Percentiles rank a stretch among this genome's conserved stretches.
phyloP scores from a whole-genome alignment of 257 asterid species.

The Primulina huaijiensis region DNA sequence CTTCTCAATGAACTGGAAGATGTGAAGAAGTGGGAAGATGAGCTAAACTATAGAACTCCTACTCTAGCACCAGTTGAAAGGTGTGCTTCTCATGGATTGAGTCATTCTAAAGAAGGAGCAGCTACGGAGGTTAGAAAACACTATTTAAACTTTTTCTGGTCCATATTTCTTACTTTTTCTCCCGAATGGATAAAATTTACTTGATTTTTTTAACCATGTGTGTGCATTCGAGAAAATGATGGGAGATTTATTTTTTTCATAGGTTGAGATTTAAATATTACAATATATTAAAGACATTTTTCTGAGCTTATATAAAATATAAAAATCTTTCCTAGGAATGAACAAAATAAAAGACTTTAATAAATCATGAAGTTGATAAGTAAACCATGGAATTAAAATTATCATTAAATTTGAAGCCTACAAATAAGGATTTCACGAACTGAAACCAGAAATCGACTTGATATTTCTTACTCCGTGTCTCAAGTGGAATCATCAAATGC shows the following conservation, averaged over 20 bases:
- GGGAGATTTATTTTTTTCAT: too few relatives aligned
- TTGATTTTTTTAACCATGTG: too few relatives aligned
- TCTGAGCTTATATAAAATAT: too few relatives aligned
- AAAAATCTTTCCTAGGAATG: too few relatives aligned
- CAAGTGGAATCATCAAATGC: not conserved
- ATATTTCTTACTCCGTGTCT: not conserved
- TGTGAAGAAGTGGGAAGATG: conserved; percentile 31
- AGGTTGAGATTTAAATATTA: too few relatives aligned
- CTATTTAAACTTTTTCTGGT: conserved; percentile 3
- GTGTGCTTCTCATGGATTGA: conserved; percentile 37
- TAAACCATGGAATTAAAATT: too few relatives aligned
- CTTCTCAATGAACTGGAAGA: conserved; percentile 38
- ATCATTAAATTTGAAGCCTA: not conserved
- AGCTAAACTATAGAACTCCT: conserved; percentile 30
- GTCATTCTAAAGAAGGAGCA: conserved; percentile 39
- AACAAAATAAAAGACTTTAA: too few relatives aligned
- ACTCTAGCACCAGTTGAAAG: conserved; percentile 33
- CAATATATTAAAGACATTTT: too few relatives aligned
- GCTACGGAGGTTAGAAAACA: conserved; percentile 36
- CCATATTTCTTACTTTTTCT: conserved; percentile 3
- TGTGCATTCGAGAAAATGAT: too few relatives aligned
- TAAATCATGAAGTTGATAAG: not conserved
- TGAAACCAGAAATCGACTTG: not conserved
- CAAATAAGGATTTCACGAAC: not conserved
- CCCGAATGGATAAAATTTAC: not conserved